Evolutionary conservation across 805 yeast species (phyloP), one percentile per base, ranked within the genome.

Genomic region (Lachancea fermentati): DNA sequence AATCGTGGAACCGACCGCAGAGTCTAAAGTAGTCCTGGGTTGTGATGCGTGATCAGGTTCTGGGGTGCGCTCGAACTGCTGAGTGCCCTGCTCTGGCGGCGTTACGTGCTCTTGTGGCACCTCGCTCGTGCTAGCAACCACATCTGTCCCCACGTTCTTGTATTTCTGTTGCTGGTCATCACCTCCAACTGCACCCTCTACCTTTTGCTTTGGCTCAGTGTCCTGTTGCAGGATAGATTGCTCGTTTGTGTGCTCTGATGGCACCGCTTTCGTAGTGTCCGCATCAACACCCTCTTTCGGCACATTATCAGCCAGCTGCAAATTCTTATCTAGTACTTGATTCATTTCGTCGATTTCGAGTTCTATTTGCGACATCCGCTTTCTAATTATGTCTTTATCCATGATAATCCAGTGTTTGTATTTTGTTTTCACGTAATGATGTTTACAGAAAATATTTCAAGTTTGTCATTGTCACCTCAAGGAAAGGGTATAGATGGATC

Each of bases 301-400:
- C 7, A 13, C 13, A 11, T 11, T 11, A 7, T 11, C 26, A 22
- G 11, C 42, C 11, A 51, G 38, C 28, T 59, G 55, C 32, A 62
- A 39, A 43, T 62, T 62, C 34, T 60, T 62, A 33, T 55, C 62
- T 14, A 62, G 55, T 50, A 61, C 53, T 26, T 57, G 54, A 39
- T 62, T 62, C 58, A 62, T 57, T 38, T 61, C 56, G 31, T 57
- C 53, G 32, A 62, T 58, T 33, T 60, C 65, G 22, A 51, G 41
- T 41, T 62, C 67, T 24, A 62, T 57, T 28, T 60, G 62, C 4
- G 66, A 61, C 31, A 62, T 44, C 30, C 66, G 51, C 40, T 58
- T 57, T 39, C 60, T 51, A 17, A 62, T 42, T 17, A 51, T 44
- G 11, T 55, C 65, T 32, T 52, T 46, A 37, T 57, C 61, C 41